Percentiles rank a stretch among this genome's conserved stretches.
Evolutionary conservation across 345 rosid species (phyloP).

Genomic region (Rubroshorea leprosula): DNA sequence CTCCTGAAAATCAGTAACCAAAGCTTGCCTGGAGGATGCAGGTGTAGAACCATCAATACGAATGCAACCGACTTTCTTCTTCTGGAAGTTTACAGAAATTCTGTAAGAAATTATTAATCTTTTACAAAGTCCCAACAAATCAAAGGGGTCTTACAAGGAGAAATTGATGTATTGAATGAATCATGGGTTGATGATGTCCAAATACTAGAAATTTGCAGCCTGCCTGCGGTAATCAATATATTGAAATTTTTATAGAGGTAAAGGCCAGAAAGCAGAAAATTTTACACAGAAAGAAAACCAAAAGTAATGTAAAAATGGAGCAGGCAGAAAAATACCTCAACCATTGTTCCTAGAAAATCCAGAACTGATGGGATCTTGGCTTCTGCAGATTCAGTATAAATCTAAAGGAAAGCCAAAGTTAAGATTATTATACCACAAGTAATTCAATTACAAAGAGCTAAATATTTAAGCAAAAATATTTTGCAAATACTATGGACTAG

Average conservation of each 20-base stretch:
- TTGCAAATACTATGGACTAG: not conserved
- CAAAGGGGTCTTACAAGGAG: conserved; percentile 55
- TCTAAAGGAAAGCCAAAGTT: conserved; percentile 35
- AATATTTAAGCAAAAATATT: not conserved
- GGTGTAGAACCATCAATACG: conserved; percentile 90
- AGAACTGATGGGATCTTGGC: conserved; percentile 90
- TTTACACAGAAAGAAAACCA: not conserved
- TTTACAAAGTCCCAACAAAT: conserved; percentile 16
- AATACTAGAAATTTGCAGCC: conserved; percentile 91
- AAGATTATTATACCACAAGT: not conserved
- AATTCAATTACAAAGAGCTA: conserved; percentile 7
- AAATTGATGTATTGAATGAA: conserved; percentile 68
- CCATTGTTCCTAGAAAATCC: conserved; percentile 70
- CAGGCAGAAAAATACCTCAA: conserved; percentile 55
- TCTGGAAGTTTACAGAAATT: conserved; percentile 43
- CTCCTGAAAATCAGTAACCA: conserved; percentile 84
- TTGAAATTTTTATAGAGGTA: not conserved
- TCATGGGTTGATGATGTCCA: conserved; percentile 91
- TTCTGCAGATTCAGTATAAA: conserved; percentile 84
- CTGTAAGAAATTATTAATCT: conserved; percentile 17
- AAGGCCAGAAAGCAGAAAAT: not conserved
- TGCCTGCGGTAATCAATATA: conserved; percentile 49
- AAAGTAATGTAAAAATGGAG: not conserved
- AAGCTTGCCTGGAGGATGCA: conserved; percentile 60
- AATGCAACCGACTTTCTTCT: conserved; percentile 82